Base-by-base conservation (phyloP, 2,329 filamentous ascomycete species). In the Fusarium camptoceras region DNA sequence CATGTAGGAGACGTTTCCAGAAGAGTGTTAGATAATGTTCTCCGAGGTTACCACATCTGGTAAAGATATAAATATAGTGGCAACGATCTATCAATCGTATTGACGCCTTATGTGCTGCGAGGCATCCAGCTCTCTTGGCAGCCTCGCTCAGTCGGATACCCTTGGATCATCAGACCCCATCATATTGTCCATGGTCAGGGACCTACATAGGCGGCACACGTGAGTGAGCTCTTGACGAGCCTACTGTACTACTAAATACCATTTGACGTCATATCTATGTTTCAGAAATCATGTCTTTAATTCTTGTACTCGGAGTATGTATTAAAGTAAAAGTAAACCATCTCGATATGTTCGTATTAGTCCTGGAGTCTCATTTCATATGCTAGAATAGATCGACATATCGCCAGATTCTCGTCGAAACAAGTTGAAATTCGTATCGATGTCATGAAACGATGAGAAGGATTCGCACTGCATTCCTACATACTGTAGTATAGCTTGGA, bases 331-430 rank as follows among this genome's bases (percentile, higher is more conserved):
- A 10, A n/a, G 10, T 12, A 18, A 6, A 4, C 18, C 18, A n/a
- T n/a, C 18, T n/a, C 10, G 18, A n/a, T n/a, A 4, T n/a, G 10
- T 4, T 37, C 2, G 0, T 0, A 6, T 11, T 11, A 37, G 10
- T 37, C 6, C 10, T 12, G 18, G 28, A n/a, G 18, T 37, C 5
- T 37, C 18, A n/a, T 1, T 7, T 6, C 6, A n/a, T n/a, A n/a
- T 7, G 2, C 1, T 12, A 11, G 34, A 11, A 37, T 37, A n/a
- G 10, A 37, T 37, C 18, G 34, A 37, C 10, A n/a, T 12, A 6
- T 37, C 18, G 34, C 10, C 18, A n/a, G 18, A n/a, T 37, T 37
- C 34, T 12, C 3, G 34, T n/a, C 34, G 12, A n/a, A 2, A n/a
- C 6, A n/a, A n/a, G 34, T 2, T n/a, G 18, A 1, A n/a, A 0